Percentiles rank a stretch among this genome's conserved stretches.
Evolutionary conservation across 148 eudicot genomes (phyloP).

Genomic region (Simmondsia chinensis): DNA sequence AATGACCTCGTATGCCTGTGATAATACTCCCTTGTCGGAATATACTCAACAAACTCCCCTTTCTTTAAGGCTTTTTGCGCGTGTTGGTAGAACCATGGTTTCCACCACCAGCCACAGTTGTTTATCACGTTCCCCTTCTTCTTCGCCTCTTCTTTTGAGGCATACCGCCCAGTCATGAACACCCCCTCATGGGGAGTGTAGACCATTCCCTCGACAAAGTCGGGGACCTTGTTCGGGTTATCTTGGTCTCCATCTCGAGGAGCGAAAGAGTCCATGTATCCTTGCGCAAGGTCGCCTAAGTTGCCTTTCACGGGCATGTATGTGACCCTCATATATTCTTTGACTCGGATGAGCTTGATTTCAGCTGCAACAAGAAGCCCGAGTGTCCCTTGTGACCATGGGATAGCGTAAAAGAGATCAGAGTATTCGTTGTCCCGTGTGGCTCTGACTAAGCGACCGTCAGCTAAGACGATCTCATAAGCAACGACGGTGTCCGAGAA

Average conservation of each 20-base stretch:
- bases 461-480: constrained; percentile 75
- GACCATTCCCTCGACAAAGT: constrained; percentile 71
- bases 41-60: constrained; percentile 86
- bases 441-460: constrained; percentile 73
- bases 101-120: constrained; percentile 75
- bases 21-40: constrained; percentile 87
- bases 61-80: constrained; percentile 55
- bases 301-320: constrained; percentile 68
- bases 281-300: constrained; percentile 73
- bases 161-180: constrained; percentile 69
- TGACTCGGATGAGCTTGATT: constrained; percentile 74
- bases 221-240: constrained; percentile 71
- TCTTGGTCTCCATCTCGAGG: constrained; percentile 84
- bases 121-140: constrained; percentile 68
- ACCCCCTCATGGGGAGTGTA: constrained; percentile 59
- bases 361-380: constrained; percentile 88
- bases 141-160: constrained; percentile 73
- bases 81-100: constrained; percentile 94
- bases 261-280: constrained; percentile 65
- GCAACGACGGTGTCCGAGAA: constrained; percentile 92
- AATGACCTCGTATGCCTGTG: constrained; percentile 86
- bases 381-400: constrained; percentile 94
- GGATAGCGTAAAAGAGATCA: constrained; percentile 78
- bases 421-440: constrained; percentile 82
- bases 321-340: constrained; percentile 82